Evolutionary conservation across 2,329 filamentous ascomycete species (phyloP), one percentile per base, ranked within the genome.

Genomic region (Beauveria pseudobassiana): DNA sequence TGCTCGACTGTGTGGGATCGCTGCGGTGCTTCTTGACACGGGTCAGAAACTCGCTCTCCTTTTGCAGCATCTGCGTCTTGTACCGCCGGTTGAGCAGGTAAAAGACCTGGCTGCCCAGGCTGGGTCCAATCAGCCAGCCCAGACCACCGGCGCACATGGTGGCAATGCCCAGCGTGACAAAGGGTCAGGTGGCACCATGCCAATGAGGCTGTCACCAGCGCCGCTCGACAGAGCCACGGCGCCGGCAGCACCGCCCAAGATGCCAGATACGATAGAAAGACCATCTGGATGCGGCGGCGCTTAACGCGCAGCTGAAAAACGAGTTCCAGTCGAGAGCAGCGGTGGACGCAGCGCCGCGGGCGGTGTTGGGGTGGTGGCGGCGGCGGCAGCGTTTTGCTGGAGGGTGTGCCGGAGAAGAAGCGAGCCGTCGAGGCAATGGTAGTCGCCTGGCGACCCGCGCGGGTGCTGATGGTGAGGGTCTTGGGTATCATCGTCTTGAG

Each of bases 41-140:
- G 64, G 87, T 85, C 75, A 93, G 97, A 79, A 99, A 97, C 74
- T 93, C 88, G 70, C 87, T 91, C 77, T 99, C 95, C 83, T 97
- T 98, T 83, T 90, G 65, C 52, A 84, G 85, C 78, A 97, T 93
- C 68, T 91, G 86, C 58, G 75, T 77, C 76, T 87, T 87, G 72
- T 87, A 85, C 69, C 84, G 82, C 67, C 87, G 79, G 75, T 96
- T 90, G 70, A 88, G 79, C 65, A 89, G 67, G 70, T 91, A 90
- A 76, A 97, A 99, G 5, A 91, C 78, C 9, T 83, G 82, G 66
- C 88, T 91, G 3, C 95, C 95, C 46, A 96, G 73, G 67, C 88
- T 87, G 0, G 95, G 95, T 0, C 95, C 95, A 26, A 87, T 78
- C 53, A 99, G 78, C 95, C 95, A 99, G 5, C 95, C 95, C 40